Evolutionary conservation across 257 asterid species (phyloP).

Genomic region (Jacaranda copaia): DNA sequence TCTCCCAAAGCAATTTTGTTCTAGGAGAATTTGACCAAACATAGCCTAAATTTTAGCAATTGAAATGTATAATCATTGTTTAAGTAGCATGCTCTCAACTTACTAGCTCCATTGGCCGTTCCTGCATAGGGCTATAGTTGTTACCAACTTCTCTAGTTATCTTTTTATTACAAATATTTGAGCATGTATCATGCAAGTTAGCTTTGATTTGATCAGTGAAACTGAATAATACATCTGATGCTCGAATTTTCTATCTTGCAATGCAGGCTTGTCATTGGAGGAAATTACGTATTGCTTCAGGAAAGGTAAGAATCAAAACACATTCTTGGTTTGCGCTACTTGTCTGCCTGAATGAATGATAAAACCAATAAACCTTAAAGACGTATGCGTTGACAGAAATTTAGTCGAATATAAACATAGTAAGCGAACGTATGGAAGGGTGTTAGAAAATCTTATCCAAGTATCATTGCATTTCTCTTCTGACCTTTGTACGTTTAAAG

Average conservation of each 20-base stretch:
- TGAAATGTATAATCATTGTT: no score
- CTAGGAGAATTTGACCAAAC: no score
- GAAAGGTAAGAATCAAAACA: constrained; percentile 30
- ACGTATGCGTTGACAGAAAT: no score
- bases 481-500: neutral
- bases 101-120: no score
- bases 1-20: no score
- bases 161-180: neutral
- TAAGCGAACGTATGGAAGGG: no score
- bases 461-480: neutral
- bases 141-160: no score
- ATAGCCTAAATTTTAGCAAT: no score
- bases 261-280: constrained; percentile 42
- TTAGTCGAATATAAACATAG: no score
- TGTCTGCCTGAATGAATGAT: neutral
- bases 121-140: no score
- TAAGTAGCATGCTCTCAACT: no score
- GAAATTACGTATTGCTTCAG: constrained; percentile 35
- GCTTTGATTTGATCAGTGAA: neutral
- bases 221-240: neutral
- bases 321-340: neutral
- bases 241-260: constrained; percentile 2
- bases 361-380: neutral
- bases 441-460: neutral
- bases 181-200: neutral